A percentile compares a stretch with the other conserved stretches of the same genome.
These are phyloP conservation scores for Stagonosporopsis vannaccii DNA, from an alignment of 2,329 filamentous ascomycete species.

Conservation along the genomic window DNA sequence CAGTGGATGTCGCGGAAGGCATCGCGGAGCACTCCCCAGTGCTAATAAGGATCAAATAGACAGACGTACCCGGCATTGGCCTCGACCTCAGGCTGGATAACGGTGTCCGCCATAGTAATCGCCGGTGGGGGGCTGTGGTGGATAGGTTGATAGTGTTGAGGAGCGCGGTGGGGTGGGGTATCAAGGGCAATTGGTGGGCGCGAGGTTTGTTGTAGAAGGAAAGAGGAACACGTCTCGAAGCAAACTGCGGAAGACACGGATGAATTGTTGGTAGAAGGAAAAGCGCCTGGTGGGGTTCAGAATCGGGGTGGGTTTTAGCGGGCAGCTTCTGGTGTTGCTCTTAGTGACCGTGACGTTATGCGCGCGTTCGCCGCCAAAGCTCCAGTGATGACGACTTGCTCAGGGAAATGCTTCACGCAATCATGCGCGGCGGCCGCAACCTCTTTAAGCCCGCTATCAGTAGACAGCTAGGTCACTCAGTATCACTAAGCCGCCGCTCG, in stretches of 20 bases:
- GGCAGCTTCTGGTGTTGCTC: constrained; percentile 38
- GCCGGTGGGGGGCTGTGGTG: constrained; percentile 28
- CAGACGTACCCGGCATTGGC: constrained; percentile 57
- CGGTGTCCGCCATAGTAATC: constrained; percentile 55
- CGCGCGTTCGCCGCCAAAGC: constrained; percentile 25
- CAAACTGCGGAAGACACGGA: constrained; percentile 36
- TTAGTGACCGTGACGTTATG: constrained; percentile 25
- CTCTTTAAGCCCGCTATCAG: constrained; percentile 26
- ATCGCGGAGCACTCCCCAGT: neutral
- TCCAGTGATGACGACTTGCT: constrained; percentile 29
- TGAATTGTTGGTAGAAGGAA: constrained; percentile 37
- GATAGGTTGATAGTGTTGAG: constrained; percentile 29
- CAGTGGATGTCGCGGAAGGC: neutral
- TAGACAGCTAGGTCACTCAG: constrained; percentile 34
- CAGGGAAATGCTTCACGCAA: constrained; percentile 25
- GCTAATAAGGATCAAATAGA: neutral
- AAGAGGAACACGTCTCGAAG: constrained; percentile 20
- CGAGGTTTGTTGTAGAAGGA: constrained; percentile 15
- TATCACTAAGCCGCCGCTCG: constrained; percentile 45
- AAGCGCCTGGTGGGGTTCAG: constrained; percentile 47
- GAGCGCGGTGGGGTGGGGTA: constrained; percentile 27
- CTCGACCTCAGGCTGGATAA: constrained; percentile 55
- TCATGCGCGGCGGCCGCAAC: constrained; percentile 25
- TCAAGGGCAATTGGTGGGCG: constrained; percentile 33
- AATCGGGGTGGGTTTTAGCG: constrained; percentile 37